Evolutionary conservation across 2,329 filamentous ascomycete genomes (phyloP).

Genomic region (Cadophora luteo-olivacea): DNA sequence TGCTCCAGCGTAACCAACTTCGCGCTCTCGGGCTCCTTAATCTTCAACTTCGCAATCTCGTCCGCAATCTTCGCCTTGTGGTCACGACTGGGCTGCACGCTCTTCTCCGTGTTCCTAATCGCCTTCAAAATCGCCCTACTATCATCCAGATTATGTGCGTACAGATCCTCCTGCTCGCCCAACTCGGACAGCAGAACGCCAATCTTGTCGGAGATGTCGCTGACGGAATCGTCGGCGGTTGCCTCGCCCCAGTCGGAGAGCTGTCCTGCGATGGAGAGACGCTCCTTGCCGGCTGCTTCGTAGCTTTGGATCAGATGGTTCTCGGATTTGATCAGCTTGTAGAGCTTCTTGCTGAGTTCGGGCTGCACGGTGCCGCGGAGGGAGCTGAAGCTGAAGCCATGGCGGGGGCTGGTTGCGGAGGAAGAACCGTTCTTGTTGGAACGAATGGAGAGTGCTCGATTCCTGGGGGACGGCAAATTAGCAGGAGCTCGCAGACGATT

Average conservation of each 20-base stretch:
- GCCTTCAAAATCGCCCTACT: constrained; percentile 83
- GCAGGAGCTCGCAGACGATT: neutral
- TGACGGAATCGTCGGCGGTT: constrained; percentile 84
- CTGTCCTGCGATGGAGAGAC: constrained; percentile 83
- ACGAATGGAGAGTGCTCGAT: constrained; percentile 76
- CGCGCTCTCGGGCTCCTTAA: constrained; percentile 87
- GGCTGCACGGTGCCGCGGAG: constrained; percentile 86
- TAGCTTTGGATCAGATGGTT: constrained; percentile 87
- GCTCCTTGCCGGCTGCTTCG: constrained; percentile 84
- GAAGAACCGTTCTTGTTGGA: constrained; percentile 53
- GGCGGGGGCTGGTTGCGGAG: constrained; percentile 54
- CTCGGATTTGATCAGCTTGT: constrained; percentile 91
- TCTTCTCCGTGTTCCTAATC: constrained; percentile 94
- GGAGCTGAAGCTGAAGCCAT: constrained; percentile 85
- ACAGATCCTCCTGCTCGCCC: constrained; percentile 90
- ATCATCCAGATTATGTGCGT: constrained; percentile 87
- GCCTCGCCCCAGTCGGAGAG: constrained; percentile 96
- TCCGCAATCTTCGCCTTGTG: constrained; percentile 87
- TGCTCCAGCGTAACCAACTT: constrained; percentile 88
- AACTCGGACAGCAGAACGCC: constrained; percentile 92
- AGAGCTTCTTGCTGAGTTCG: constrained; percentile 87
- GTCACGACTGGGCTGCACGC: constrained; percentile 90
- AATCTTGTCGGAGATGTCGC: constrained; percentile 93
- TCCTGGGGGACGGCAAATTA: constrained; percentile 54
- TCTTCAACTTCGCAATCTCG: constrained; percentile 90